These are phyloP conservation scores for Microsporum canis DNA, from an alignment of 2,329 filamentous ascomycete genomes.

Conservation along the genomic window DNA sequence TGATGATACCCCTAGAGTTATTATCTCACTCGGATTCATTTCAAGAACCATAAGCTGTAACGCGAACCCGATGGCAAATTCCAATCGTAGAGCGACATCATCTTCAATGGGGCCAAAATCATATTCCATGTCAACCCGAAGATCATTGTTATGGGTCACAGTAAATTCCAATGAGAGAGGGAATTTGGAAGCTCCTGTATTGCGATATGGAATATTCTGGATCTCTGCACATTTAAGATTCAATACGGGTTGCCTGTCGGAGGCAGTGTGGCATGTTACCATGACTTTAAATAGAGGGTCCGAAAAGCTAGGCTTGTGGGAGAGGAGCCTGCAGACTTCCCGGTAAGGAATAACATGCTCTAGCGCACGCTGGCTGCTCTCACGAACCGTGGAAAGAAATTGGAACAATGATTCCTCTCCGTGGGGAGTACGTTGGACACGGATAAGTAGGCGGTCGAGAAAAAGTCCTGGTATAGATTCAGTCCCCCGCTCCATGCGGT, in stretches of 20 bases:
- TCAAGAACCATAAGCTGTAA: not conserved
- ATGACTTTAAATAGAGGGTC: slow-evolving; percentile 4
- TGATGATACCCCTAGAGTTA: not conserved
- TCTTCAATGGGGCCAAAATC: not conserved
- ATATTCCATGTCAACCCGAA: not conserved
- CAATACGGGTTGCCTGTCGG: not conserved
- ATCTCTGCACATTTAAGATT: not conserved
- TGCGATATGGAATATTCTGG: not conserved
- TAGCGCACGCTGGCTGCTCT: not conserved
- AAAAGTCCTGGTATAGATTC: not conserved
- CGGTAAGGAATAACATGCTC: not conserved
- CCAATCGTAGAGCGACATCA: not conserved
- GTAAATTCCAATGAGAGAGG: slow-evolving; percentile 1
- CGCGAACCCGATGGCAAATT: not conserved
- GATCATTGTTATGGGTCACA: not conserved
- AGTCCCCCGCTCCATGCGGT: slow-evolving; percentile 1
- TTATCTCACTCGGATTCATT: not conserved
- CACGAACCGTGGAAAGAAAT: not conserved
- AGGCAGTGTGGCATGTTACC: slow-evolving; percentile 1
- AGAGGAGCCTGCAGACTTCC: slow-evolving; percentile 3
- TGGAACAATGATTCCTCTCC: not conserved
- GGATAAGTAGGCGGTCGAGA: slow-evolving; percentile 9
- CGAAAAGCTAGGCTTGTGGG: not conserved
- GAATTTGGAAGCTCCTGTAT: not conserved
- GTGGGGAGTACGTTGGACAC: not conserved